A percentile compares a stretch with the other conserved stretches of the same genome.
phyloP scores from a whole-genome alignment of 2,329 filamentous ascomycete species.

The Periconia sp. region DNA sequence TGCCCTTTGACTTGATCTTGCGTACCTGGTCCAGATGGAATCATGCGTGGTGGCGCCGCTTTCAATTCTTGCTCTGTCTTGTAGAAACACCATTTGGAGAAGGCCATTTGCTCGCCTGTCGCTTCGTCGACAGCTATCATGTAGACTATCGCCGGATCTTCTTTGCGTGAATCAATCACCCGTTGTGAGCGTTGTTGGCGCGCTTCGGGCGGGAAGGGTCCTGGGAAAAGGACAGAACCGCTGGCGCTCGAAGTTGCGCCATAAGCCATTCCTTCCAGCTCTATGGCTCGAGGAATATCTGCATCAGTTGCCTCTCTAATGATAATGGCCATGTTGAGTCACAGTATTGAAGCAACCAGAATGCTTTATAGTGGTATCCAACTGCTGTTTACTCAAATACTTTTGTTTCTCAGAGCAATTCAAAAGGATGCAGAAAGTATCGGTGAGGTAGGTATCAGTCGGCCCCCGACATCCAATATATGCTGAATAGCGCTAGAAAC shows the following conservation, averaged over 20 bases:
- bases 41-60: constrained; percentile 7
- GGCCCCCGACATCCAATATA: background rate
- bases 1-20: too few relatives aligned
- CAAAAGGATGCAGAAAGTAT: background rate
- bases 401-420: background rate
- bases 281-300: constrained; percentile 24
- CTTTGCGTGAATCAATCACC: constrained; percentile 11
- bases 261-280: constrained; percentile 26
- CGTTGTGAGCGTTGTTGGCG: constrained; percentile 6
- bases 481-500: background rate
- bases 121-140: constrained; percentile 29
- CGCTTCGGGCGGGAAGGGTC: constrained; percentile 21
- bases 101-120: constrained; percentile 25
- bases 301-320: constrained; percentile 23
- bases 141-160: constrained; percentile 15
- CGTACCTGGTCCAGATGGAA: constrained; percentile 11
- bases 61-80: constrained; percentile 15
- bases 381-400: too few relatives aligned
- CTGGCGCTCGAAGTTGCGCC: constrained; percentile 14
- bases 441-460: too few relatives aligned
- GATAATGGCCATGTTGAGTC: constrained; percentile 22
- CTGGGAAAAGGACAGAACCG: constrained; percentile 24
- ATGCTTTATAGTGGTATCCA: too few relatives aligned
- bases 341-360: too few relatives aligned
- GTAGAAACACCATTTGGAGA: constrained; percentile 34